phyloP scores from a whole-genome alignment of 768 basidiomycete species.

The Tulasnella sp. region DNA sequence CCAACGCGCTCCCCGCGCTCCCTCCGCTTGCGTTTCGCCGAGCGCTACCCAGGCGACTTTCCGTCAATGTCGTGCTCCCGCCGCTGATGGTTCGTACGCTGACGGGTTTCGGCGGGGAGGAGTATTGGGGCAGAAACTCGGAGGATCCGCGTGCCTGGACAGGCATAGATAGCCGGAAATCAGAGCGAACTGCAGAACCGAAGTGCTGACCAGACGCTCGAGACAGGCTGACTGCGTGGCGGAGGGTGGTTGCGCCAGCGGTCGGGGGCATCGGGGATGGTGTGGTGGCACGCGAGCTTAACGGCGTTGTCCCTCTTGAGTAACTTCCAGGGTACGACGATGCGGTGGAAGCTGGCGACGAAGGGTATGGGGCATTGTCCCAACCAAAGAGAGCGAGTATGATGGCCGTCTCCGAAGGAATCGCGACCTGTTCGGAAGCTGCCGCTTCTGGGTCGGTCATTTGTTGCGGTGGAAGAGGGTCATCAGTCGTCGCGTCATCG shows the following conservation, averaged over 20 bases:
- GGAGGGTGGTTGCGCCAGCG: neutral
- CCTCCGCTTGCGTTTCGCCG: constrained; percentile 20
- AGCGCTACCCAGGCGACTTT: neutral
- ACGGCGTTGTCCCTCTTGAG: constrained; percentile 45
- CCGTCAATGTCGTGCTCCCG: constrained; percentile 6
- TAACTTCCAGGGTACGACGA: constrained; percentile 43
- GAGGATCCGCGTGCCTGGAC: neutral
- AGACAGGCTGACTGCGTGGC: constrained; percentile 24
- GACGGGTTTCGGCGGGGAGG: constrained; percentile 5
- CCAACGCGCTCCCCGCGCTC: neutral
- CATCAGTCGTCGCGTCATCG: constrained; percentile 1
- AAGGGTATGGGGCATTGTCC: constrained; percentile 46
- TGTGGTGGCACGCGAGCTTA: constrained; percentile 42
- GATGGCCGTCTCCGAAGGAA: constrained; percentile 47
- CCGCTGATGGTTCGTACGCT: constrained; percentile 24
- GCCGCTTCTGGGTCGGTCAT: neutral
- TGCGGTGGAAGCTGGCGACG: constrained; percentile 40
- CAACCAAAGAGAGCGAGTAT: constrained; percentile 57
- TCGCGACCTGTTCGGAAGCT: neutral
- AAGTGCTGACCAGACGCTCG: constrained; percentile 1
- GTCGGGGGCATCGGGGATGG: constrained; percentile 37
- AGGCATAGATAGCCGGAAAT: constrained; percentile 20
- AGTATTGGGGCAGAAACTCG: constrained; percentile 3
- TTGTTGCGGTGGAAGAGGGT: constrained; percentile 7
- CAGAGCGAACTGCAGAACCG: neutral